Evolutionary conservation across 208 protist genomes (phyloP), one percentile per base, ranked within the genome.

Genomic region (Zelonia costaricensis): DNA sequence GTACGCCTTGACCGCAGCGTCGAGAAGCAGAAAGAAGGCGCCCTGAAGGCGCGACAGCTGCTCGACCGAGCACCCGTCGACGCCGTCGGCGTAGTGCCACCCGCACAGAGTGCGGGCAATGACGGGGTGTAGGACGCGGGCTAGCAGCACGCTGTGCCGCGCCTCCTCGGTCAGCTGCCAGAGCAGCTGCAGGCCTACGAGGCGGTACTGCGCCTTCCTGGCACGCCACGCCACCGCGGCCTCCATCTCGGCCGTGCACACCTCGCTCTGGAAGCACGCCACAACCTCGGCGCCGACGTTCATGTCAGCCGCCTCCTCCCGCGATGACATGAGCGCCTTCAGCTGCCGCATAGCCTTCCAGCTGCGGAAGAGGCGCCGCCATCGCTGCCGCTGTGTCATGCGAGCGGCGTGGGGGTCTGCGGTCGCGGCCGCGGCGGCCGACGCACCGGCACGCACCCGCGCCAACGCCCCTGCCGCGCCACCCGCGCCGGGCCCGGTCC

Each of bases 11-110:
- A 73, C 36, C 7, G 86, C 72, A 0, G 71, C 69, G 25, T 92
- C 78, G 22, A 94, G 65, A 6, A 94, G 69, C 47, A 93, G 79
- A 45, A 94, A 93, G 52, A 87, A 94, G 30, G 73, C 80, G 51
- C 79, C 77, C 53, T 92, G 88, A 44, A 97, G 61, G 33, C 84
- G 88, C 28, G 84, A 75, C 48, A 87, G 63, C 47, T 85, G 76
- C 61, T 93, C 88, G 15, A 79, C 82, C 38, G 86, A 85, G 77
- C 86, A 93, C 62, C 91, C 82, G 42, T 93, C 86, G 10, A 97
- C 81, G 33, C 74, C 78, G 51, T 86, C 78, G 18, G 82, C 78
- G 65, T 94, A 94, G 80, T 93, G 85, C 84, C 88, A 94, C 36
- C 73, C 86, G 25, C 79, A 88, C n/a, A 94, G 55, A 10, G 69